These are phyloP conservation scores for Prinsepia uniflora DNA, from an alignment of 306 rosid genomes.

Conservation along the genomic window DNA sequence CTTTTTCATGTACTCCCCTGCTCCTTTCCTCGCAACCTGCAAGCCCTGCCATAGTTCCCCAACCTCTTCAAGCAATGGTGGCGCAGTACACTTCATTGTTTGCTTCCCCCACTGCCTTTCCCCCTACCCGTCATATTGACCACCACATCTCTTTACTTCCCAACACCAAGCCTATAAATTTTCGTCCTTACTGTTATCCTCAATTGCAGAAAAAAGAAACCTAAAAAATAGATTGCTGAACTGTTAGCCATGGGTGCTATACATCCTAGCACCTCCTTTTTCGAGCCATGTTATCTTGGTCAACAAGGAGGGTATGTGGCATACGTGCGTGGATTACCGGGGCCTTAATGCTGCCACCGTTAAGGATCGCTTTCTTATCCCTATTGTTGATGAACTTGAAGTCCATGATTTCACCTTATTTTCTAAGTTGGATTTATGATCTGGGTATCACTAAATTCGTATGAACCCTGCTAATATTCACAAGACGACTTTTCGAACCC, in stretches of 20 bases:
- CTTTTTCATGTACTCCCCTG: rapidly evolving
- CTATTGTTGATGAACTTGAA: no score
- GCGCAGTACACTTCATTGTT: rapidly evolving
- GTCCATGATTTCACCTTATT: rapidly evolving
- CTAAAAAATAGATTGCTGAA: not conserved
- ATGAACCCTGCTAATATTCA: no score
- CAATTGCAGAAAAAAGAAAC: rapidly evolving
- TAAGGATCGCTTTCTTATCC: rapidly evolving
- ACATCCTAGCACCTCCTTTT: rapidly evolving
- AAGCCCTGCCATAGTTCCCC: no score
- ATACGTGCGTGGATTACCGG: rapidly evolving
- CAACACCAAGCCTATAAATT: not conserved
- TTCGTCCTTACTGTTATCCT: not conserved
- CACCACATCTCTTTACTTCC: not conserved
- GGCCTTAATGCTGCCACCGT: not conserved
- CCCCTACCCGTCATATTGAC: rapidly evolving
- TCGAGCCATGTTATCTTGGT: not conserved
- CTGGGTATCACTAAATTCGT: not conserved
- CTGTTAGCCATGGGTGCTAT: not conserved
- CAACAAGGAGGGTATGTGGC: rapidly evolving
- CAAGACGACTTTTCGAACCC: not conserved
- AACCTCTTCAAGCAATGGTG: no score
- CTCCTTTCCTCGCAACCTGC: rapidly evolving
- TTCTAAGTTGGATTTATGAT: not conserved
- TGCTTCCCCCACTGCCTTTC: not conserved